A percentile compares a stretch with the other conserved stretches of the same genome.
phyloP scores from a whole-genome alignment of 2,329 filamentous ascomycete genomes.

The Mycosphaerella sp. region DNA sequence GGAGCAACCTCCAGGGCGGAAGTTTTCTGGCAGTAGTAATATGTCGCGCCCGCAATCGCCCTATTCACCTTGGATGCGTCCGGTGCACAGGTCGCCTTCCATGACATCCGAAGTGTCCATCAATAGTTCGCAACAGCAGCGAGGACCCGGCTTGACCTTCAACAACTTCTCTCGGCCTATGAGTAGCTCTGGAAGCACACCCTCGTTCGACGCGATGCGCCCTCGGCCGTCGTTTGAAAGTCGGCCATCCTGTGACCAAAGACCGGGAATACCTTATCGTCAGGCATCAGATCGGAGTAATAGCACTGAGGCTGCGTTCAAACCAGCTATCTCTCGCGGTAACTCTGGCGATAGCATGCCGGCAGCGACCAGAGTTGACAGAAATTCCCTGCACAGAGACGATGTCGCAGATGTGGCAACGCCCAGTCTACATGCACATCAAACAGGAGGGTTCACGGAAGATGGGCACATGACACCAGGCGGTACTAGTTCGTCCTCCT shows the following conservation, averaged over 20 bases:
- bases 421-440: slow-evolving; percentile 9
- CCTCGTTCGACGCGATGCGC: slow-evolving; percentile 32
- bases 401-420: slow-evolving; percentile 10
- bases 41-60: slow-evolving; percentile 56
- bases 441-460: not conserved
- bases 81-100: slow-evolving; percentile 72
- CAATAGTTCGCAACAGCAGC: slow-evolving; percentile 37
- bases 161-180: slow-evolving; percentile 88
- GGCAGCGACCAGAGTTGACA: slow-evolving; percentile 3
- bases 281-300: slow-evolving; percentile 26
- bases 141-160: slow-evolving; percentile 15
- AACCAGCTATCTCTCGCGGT: slow-evolving; percentile 32
- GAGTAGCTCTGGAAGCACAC: slow-evolving; percentile 54
- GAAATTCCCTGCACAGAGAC: not conserved
- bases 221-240: slow-evolving; percentile 35
- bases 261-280: slow-evolving; percentile 20
- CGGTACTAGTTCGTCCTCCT: slow-evolving; percentile 52
- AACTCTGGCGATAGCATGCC: slow-evolving; percentile 33
- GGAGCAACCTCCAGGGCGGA: slow-evolving; percentile 61
- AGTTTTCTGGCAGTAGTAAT: slow-evolving; percentile 66
- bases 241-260: slow-evolving; percentile 22
- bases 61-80: slow-evolving; percentile 55
- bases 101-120: slow-evolving; percentile 73
- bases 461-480: slow-evolving; percentile 10
- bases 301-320: slow-evolving; percentile 23